phyloP scores from a whole-genome alignment of 2,329 filamentous ascomycete species.

The Epichloe festucae region DNA sequence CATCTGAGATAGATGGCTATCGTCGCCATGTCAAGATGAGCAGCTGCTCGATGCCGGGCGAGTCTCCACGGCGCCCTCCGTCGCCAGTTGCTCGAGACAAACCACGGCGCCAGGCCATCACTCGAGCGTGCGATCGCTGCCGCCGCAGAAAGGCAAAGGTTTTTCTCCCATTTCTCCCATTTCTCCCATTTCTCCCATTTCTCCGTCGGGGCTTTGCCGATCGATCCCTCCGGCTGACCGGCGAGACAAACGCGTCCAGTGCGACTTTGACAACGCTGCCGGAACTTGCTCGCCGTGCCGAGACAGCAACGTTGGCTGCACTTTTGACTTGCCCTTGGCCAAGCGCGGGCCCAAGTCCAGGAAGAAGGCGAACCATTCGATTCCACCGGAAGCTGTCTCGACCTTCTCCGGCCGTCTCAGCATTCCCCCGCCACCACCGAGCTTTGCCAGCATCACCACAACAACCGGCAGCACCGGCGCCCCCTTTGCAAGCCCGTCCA shows the following conservation, averaged over 20 bases:
- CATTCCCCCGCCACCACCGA: background rate
- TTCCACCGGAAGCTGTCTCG: conserved; percentile 7
- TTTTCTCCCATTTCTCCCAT: background rate
- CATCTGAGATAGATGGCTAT: background rate
- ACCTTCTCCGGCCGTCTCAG: conserved; percentile 5
- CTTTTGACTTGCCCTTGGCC: conserved; percentile 24
- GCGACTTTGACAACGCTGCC: conserved; percentile 13
- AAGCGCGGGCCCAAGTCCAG: conserved; percentile 26
- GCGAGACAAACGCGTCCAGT: conserved; percentile 10
- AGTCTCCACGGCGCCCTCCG: conserved; percentile 9
- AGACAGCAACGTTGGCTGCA: conserved; percentile 19
- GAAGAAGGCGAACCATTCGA: conserved; percentile 9
- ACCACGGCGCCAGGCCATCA: conserved; percentile 11
- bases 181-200: background rate
- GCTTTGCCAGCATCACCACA: background rate
- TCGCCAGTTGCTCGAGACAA: conserved; percentile 5
- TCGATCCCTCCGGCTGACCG: background rate
- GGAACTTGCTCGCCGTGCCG: conserved; percentile 21
- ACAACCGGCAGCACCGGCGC: background rate
- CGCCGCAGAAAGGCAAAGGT: conserved; percentile 25
- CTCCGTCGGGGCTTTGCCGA: conserved; percentile 7
- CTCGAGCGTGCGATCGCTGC: conserved; percentile 23
- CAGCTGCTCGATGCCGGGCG: conserved; percentile 7
- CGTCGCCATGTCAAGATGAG: conserved; percentile 4
- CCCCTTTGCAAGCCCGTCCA: conserved; percentile 10